Evolutionary conservation across 495 filamentous ascomycete species (phyloP), one percentile per base, ranked within the genome.

Genomic region (Paragyromitra xinjiangensis): DNA sequence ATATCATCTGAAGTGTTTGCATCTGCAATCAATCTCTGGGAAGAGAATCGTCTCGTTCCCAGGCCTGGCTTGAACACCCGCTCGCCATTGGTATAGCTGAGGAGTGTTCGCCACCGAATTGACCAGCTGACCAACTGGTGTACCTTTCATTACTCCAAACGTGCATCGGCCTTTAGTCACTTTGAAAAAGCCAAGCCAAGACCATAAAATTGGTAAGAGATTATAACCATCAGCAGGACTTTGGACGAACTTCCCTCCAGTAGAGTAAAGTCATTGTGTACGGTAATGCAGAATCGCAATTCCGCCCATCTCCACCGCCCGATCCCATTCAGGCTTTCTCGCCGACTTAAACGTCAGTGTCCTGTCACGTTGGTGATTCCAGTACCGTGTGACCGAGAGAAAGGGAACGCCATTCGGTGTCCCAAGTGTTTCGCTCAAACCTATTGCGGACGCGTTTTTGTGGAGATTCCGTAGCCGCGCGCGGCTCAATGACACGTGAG

Each of bases 401-500:
- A 64, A 71, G 59, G 48, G 64, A 72, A 58, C 51, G 19, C 59
- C 50, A 65, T 50, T 48, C 7, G 48, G 69, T 64, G 69, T 42
- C 59, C 48, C 59, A 48, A 72, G 69, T 64, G 69, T 77, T 77
- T 75, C 58, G 56, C 58, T 44, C 69, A 29, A 12, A 6, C 55
- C 11, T 34, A 61, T 63, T 63, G 24, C 26, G 61, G 61, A 29
- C 61, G 22, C 61, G 48, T 51, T 37, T 48, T 19, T 19, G 29
- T 22, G 50, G 42, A 48, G 26, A 14, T 64, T 19, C 34, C 39
- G 73, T 65, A 72, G 59, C 74, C 74, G 68, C 74, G 61, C 59
- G 68, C 69, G 74, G 73, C 68, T 64, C 59, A 42, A n/a, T 39
- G 50, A 69, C 59, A 77, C 69, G 74, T 67, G 69, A 77, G 51